Evolutionary conservation across 192 early-diverging fungal species (phyloP).

Genomic region (Backusella macrospora): DNA sequence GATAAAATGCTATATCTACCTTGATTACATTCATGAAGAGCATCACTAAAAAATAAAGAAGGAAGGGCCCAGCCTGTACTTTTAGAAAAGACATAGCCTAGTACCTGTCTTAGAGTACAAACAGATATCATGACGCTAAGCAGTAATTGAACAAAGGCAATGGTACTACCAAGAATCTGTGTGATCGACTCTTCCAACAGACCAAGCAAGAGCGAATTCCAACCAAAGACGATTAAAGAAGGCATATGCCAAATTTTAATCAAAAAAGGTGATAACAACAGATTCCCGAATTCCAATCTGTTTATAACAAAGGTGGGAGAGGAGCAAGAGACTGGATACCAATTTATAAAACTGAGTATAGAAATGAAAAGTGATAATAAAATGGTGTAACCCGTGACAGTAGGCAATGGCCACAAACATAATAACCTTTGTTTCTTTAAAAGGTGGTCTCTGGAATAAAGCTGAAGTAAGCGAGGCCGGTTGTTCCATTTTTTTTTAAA

Average conservation of each 20-base stretch:
- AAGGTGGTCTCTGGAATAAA: background rate
- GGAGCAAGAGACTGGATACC: constrained; percentile 26
- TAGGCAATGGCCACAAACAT: constrained; percentile 38
- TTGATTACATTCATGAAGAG: constrained; percentile 54
- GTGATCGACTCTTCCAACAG: constrained; percentile 56
- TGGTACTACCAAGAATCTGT: constrained; percentile 42
- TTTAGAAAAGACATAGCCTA: constrained; percentile 55
- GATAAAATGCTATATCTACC: constrained; percentile 39
- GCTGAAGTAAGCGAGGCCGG: constrained; percentile 8
- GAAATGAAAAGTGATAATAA: constrained; percentile 34
- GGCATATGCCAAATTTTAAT: constrained; percentile 22
- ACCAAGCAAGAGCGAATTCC: constrained; percentile 48
- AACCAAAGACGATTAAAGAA: constrained; percentile 29
- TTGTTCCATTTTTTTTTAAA: constrained; percentile 19
- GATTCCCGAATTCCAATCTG: constrained; percentile 38
- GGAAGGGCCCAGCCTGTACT: constrained; percentile 50
- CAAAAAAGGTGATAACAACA: constrained; percentile 38
- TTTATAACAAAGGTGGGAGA: constrained; percentile 31
- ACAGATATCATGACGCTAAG: constrained; percentile 29
- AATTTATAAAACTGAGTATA: constrained; percentile 16
- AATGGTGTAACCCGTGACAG: constrained; percentile 32
- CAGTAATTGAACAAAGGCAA: constrained; percentile 40
- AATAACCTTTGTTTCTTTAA: constrained; percentile 35
- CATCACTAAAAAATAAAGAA: constrained; percentile 51
- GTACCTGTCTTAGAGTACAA: constrained; percentile 36